Evolutionary conservation across 2,329 filamentous ascomycete species (phyloP).

Genomic region (Sclerotinia sclerotiorum): DNA sequence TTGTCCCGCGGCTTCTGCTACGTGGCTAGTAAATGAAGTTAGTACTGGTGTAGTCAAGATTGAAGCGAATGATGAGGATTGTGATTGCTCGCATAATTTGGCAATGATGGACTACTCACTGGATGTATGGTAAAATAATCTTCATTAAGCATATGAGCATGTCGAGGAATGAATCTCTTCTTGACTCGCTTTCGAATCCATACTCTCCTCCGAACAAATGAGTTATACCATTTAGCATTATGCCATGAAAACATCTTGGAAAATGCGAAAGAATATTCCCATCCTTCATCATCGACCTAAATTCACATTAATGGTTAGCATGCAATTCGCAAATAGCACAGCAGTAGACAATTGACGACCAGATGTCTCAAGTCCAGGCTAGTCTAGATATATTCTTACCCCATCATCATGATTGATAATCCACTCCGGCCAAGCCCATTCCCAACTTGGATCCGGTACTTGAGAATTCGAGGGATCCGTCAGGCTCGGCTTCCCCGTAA

Average conservation of each 20-base stretch:
- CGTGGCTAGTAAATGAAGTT: constrained; percentile 36
- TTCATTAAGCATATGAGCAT: constrained; percentile 66
- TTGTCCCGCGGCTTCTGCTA: constrained; percentile 44
- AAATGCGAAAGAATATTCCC: constrained; percentile 95
- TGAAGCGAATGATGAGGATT: too few species aligned
- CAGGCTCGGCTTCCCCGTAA: constrained; percentile 57
- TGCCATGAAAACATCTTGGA: constrained; percentile 78
- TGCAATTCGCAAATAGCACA: neutral
- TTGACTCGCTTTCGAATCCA: constrained; percentile 84
- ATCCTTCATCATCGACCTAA: constrained; percentile 74
- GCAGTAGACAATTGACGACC: too few species aligned
- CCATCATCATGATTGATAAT: constrained; percentile 69
- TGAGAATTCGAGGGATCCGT: constrained; percentile 80
- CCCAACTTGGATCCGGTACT: constrained; percentile 91
- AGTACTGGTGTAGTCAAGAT: neutral
- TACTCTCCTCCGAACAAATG: constrained; percentile 83
- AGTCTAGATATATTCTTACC: constrained; percentile 43
- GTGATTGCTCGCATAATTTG: neutral
- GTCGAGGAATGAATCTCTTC: constrained; percentile 48
- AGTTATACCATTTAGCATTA: constrained; percentile 87
- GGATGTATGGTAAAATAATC: constrained; percentile 80
- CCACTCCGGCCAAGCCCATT: constrained; percentile 76
- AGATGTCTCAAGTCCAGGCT: neutral
- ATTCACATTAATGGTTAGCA: neutral
- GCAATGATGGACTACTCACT: constrained; percentile 44